Evolutionary conservation across 208 protist genomes (phyloP).

Genomic region (Leishmania guyanensis): DNA sequence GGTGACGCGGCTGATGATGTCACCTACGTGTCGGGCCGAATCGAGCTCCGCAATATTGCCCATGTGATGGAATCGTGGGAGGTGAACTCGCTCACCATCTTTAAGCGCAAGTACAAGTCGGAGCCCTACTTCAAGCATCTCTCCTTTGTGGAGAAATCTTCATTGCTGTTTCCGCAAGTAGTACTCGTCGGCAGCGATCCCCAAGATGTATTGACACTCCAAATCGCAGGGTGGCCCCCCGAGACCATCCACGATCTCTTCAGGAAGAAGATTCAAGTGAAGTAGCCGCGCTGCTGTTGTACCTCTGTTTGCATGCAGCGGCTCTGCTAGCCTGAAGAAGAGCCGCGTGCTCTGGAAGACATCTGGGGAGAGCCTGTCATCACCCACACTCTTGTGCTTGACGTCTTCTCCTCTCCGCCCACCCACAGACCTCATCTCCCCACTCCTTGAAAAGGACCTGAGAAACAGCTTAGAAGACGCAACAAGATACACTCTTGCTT

Average conservation of each 20-base stretch:
- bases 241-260: constrained; percentile 41
- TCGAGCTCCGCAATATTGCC: constrained; percentile 10
- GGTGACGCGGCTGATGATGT: not conserved
- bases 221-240: constrained; percentile 35
- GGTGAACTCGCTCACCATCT: not conserved
- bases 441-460: no score
- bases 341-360: not conserved
- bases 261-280: constrained; percentile 30
- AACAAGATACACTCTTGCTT: no score
- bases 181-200: constrained; percentile 23
- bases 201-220: constrained; percentile 23
- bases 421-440: not conserved
- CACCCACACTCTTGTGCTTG: not conserved
- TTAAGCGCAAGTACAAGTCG: constrained; percentile 9
- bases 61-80: not conserved
- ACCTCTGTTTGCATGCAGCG: not conserved
- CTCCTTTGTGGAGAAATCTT: constrained; percentile 12
- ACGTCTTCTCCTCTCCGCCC: not conserved
- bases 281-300: not conserved
- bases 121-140: constrained; percentile 29
- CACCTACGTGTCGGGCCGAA: constrained; percentile 14
- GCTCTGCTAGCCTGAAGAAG: not conserved
- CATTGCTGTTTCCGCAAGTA: constrained; percentile 17
- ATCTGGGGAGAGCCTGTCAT: not conserved
- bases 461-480: no score